phyloP scores from a whole-genome alignment of 2,329 filamentous ascomycete genomes.

The Chaetomium sp. region DNA sequence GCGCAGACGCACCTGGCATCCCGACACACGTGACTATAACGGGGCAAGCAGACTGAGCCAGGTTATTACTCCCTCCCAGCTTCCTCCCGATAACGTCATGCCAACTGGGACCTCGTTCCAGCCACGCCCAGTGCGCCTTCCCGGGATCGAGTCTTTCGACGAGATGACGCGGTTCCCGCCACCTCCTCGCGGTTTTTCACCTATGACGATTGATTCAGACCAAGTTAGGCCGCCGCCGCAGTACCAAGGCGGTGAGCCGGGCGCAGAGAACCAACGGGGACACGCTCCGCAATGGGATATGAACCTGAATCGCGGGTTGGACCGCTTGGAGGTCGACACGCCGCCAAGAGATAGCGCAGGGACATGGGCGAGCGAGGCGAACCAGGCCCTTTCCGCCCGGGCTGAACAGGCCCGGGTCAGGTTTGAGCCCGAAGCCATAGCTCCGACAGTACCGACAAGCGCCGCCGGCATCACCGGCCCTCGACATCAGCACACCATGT shows the following conservation, averaged over 20 bases:
- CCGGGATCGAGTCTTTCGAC: conserved; percentile 91
- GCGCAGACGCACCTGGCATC: conserved; percentile 88
- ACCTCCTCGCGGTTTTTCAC: conserved; percentile 66
- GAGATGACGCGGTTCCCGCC: conserved; percentile 66
- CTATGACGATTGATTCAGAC: conserved; percentile 73
- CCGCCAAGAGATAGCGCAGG: conserved; percentile 56
- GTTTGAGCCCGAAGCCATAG: conserved; percentile 54
- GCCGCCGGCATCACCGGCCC: conserved; percentile 25
- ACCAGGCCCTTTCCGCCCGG: conserved; percentile 57
- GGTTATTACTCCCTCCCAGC: conserved; percentile 68
- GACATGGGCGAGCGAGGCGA: conserved; percentile 59
- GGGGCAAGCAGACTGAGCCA: conserved; percentile 69
- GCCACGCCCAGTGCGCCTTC: conserved; percentile 68
- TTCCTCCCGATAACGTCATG: conserved; percentile 56
- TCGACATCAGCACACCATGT: conserved; percentile 61
- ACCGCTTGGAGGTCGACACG: conserved; percentile 63
- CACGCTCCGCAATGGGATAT: conserved; percentile 63
- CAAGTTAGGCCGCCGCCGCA: conserved; percentile 43
- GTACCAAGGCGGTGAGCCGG: conserved; percentile 39
- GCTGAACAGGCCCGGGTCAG: conserved; percentile 58
- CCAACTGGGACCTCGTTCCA: conserved; percentile 52
- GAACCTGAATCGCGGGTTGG: conserved; percentile 66
- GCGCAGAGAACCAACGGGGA: conserved; percentile 52
- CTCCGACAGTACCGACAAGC: conserved; percentile 15
- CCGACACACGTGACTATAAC: conserved; percentile 67